These are phyloP conservation scores for Lipomyces yamadae DNA, from an alignment of 805 yeast species.

Conservation along the genomic window DNA sequence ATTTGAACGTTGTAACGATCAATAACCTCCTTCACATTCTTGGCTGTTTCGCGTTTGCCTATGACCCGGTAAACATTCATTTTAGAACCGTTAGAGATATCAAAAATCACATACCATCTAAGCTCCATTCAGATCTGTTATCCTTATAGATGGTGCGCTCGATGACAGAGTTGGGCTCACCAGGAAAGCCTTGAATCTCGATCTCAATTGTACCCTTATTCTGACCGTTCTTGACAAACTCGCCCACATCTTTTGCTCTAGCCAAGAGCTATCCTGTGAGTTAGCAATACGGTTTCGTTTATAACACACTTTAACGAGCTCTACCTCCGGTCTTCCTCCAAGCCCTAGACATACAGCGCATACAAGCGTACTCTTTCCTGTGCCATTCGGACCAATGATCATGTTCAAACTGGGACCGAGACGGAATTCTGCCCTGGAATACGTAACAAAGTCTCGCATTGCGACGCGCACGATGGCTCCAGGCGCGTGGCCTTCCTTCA, in stretches of 20 bases:
- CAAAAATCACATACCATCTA: conserved; percentile 42
- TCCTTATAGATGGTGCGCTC: conserved; percentile 47
- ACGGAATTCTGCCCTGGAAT: conserved; percentile 62
- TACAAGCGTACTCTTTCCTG: conserved; percentile 92
- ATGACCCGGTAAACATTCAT: conserved; percentile 28
- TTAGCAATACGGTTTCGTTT: background rate
- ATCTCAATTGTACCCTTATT: conserved; percentile 55
- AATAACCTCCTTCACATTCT: conserved; percentile 52
- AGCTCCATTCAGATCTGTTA: conserved; percentile 41
- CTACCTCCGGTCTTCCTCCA: conserved; percentile 69
- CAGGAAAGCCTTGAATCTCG: conserved; percentile 51
- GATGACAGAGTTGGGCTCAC: conserved; percentile 44
- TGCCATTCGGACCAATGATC: conserved; percentile 96
- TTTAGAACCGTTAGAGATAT: background rate
- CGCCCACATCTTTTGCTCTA: conserved; percentile 61
- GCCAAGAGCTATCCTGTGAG: conserved; percentile 55
- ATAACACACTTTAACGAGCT: conserved; percentile 17
- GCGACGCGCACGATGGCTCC: conserved; percentile 59
- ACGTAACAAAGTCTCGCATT: conserved; percentile 68
- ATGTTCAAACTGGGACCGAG: conserved; percentile 84
- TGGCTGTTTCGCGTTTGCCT: conserved; percentile 40
- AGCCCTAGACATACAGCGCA: conserved; percentile 91
- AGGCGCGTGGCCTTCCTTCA: conserved; percentile 43
- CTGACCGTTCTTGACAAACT: conserved; percentile 75
- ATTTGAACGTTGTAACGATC: conserved; percentile 72